phyloP scores from a whole-genome alignment of 1,284 basidiomycete species.

The Trichosporon coremiiforme region DNA sequence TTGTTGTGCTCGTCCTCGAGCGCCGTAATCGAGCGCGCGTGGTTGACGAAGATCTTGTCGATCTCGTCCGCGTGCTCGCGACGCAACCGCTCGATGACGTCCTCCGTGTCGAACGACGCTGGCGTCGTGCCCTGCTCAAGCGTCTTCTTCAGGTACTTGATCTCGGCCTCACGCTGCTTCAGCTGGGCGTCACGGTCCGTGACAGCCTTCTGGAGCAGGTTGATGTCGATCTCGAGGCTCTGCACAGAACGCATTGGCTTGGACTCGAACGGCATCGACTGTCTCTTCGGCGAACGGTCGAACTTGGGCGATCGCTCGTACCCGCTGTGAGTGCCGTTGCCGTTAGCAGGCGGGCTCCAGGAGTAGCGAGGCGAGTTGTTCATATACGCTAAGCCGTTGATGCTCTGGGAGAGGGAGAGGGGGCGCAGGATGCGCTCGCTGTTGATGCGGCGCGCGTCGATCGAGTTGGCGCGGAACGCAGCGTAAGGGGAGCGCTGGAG shows the following conservation, averaged over 20 bases:
- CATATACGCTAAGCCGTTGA: slow-evolving; percentile 77
- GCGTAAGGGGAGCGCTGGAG: slow-evolving; percentile 79
- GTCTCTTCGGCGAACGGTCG: slow-evolving; percentile 42
- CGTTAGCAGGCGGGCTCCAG: slow-evolving; percentile 37
- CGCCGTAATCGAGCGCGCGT: slow-evolving; percentile 27
- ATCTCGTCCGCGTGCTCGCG: slow-evolving; percentile 43
- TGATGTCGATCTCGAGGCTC: slow-evolving; percentile 88
- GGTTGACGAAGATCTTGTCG: slow-evolving; percentile 28
- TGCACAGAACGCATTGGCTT: slow-evolving; percentile 65
- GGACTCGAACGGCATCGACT: slow-evolving; percentile 38
- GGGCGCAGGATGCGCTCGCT: slow-evolving; percentile 37
- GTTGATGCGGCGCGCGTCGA: slow-evolving; percentile 19
- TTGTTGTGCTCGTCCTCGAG: slow-evolving; percentile 31
- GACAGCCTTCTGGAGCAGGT: slow-evolving; percentile 80
- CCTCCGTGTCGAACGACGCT: slow-evolving; percentile 28
- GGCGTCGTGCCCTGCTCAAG: slow-evolving; percentile 34
- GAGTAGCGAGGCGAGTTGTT: slow-evolving; percentile 47
- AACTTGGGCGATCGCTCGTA: slow-evolving; percentile 31
- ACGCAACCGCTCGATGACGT: slow-evolving; percentile 32
- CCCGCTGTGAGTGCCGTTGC: slow-evolving; percentile 29
- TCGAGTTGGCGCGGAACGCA: slow-evolving; percentile 46
- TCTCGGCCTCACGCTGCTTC: slow-evolving; percentile 83
- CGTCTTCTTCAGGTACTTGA: slow-evolving; percentile 70
- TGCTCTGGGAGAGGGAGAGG: slow-evolving; percentile 92
- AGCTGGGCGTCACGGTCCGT: slow-evolving; percentile 76